Evolutionary conservation across 2,329 filamentous ascomycete species (phyloP).

Genomic region (Curvularia sp.): DNA sequence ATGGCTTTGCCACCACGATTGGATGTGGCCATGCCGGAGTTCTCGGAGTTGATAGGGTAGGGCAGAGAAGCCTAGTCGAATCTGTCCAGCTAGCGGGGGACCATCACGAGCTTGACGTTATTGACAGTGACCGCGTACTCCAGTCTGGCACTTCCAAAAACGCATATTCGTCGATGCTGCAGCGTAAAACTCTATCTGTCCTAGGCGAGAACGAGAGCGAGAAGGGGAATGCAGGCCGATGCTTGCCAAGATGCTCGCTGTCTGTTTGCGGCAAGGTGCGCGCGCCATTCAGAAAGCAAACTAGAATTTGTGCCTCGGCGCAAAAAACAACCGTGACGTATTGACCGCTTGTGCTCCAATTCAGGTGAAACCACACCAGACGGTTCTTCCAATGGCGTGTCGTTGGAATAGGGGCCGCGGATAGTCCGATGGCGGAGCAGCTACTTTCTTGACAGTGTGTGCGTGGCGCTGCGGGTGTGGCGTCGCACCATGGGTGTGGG

Average conservation of each 20-base stretch:
- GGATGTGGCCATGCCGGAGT: neutral
- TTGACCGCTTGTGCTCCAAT: neutral
- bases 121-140: neutral
- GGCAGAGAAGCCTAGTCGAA: neutral
- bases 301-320: slow-evolving; percentile 7
- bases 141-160: too few relatives aligned
- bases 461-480: neutral
- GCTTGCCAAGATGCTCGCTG: neutral
- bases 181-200: neutral
- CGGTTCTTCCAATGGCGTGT: slow-evolving; percentile 4
- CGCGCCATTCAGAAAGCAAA: neutral
- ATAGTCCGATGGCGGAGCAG: neutral
- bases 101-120: slow-evolving; percentile 1
- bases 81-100: slow-evolving; percentile 3
- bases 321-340: slow-evolving; percentile 12
- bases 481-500: slow-evolving; percentile 7
- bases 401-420: slow-evolving; percentile 1
- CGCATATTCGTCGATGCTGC: neutral
- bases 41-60: neutral
- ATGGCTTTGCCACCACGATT: too few relatives aligned
- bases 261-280: slow-evolving; percentile 9
- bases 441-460: neutral
- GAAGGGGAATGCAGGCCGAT: neutral
- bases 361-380: neutral
- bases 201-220: neutral